These are phyloP conservation scores for Elaeis oleifera DNA, from an alignment of 202 grass and related monocot species.

Conservation along the genomic window DNA sequence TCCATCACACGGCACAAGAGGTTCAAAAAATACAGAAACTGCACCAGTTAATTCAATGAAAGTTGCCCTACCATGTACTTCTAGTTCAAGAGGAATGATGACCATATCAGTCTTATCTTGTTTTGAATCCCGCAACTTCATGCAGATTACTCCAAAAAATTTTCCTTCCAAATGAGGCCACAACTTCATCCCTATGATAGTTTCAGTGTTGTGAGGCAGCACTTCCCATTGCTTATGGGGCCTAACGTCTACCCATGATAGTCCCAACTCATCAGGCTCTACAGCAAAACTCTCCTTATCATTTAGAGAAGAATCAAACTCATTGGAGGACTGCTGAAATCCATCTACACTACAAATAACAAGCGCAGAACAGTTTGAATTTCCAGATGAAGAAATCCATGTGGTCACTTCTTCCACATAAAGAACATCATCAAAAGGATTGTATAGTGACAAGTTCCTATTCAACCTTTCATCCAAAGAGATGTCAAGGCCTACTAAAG, in stretches of 20 bases:
- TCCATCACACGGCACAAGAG: conserved; percentile 39
- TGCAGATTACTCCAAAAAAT: conserved; percentile 68
- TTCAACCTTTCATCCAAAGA: conserved; percentile 36
- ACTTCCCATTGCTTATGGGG: conserved; percentile 64
- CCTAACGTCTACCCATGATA: conserved; percentile 54
- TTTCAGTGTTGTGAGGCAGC: conserved; percentile 38
- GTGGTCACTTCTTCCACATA: conserved; percentile 64
- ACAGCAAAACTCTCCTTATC: conserved; percentile 50
- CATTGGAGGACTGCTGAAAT: conserved; percentile 24
- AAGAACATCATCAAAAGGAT: conserved; percentile 71
- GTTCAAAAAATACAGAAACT: conserved; percentile 53
- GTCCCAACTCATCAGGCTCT: conserved; percentile 35
- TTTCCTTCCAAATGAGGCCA: conserved; percentile 60
- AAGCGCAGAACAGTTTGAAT: conserved; percentile 53
- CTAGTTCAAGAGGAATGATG: conserved; percentile 77
- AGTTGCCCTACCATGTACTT: conserved; percentile 41
- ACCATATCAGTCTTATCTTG: conserved; percentile 33
- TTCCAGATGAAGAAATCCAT: conserved; percentile 69
- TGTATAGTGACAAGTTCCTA: conserved; percentile 73
- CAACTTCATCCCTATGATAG: conserved; percentile 52
- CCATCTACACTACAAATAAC: conserved; percentile 51
- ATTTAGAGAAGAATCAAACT: conserved; percentile 29
- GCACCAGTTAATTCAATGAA: conserved; percentile 38
- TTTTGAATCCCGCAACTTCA: conserved; percentile 55
- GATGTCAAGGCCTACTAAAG: conserved; percentile 54